Evolutionary conservation across 2,329 filamentous ascomycete genomes (phyloP).

Genomic region (Cercospora sp.): DNA sequence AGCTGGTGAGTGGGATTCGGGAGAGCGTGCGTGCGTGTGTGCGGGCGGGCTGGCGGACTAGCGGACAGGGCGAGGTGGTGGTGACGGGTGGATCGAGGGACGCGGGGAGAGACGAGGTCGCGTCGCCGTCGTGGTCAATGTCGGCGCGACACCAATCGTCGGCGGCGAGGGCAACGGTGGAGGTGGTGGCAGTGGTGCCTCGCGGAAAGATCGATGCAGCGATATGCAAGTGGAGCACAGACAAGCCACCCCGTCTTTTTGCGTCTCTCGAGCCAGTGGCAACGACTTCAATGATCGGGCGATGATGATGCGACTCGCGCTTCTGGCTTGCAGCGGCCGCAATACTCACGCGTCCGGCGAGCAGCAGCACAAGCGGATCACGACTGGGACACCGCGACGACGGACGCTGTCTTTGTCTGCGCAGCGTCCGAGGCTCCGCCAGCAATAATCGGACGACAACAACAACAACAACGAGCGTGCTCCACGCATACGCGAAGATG

Average conservation of each 20-base stretch:
- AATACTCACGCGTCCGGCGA: not conserved
- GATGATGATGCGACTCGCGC: not conserved
- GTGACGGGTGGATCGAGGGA: not conserved
- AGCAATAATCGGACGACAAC: not conserved
- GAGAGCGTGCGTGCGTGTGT: not conserved
- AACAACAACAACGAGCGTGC: not conserved
- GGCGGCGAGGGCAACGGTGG: not conserved
- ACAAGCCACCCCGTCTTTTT: not conserved
- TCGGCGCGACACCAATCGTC: not conserved
- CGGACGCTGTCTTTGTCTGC: not conserved
- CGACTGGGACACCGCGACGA: not conserved
- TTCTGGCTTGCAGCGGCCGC: not conserved
- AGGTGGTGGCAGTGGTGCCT: not conserved
- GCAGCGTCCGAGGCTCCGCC: not conserved
- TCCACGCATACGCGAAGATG: not conserved
- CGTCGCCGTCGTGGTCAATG: not conserved
- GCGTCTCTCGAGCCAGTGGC: not conserved
- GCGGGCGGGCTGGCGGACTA: not conserved
- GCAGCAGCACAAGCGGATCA: not conserved
- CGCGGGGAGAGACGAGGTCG: not conserved
- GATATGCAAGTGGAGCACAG: not conserved
- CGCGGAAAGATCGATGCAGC: not conserved
- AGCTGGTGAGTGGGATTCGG: not conserved
- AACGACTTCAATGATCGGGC: not conserved
- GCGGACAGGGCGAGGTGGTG: not conserved